phyloP scores from a whole-genome alignment of 805 yeast genomes.

The Cyberlindnera americana region DNA sequence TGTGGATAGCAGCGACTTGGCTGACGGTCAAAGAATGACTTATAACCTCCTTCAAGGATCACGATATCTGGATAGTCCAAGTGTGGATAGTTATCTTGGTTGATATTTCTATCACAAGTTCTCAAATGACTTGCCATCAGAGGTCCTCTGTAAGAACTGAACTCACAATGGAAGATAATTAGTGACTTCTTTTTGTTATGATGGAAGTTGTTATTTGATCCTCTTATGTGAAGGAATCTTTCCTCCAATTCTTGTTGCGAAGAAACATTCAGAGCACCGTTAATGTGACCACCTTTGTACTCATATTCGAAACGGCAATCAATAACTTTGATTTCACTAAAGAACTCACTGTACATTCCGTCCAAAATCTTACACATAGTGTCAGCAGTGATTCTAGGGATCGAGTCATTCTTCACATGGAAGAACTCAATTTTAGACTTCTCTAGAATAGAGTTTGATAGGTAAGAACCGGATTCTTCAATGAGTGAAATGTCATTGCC shows the following conservation, averaged over 20 bases:
- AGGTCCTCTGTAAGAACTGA: slow-evolving; percentile 92
- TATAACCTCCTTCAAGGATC: slow-evolving; percentile 89
- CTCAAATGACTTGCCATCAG: slow-evolving; percentile 84
- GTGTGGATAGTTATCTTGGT: slow-evolving; percentile 73
- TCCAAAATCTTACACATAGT: slow-evolving; percentile 56
- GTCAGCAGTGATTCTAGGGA: slow-evolving; percentile 62
- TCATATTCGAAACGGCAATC: slow-evolving; percentile 96
- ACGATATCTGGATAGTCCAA: slow-evolving; percentile 86
- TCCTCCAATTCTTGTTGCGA: slow-evolving; percentile 66
- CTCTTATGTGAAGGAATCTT: slow-evolving; percentile 36
- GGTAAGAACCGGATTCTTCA: slow-evolving; percentile 12
- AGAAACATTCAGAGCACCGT: slow-evolving; percentile 74
- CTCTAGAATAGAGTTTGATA: slow-evolving; percentile 20
- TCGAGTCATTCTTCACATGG: slow-evolving; percentile 50
- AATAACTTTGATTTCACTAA: slow-evolving; percentile 48
- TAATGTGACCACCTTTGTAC: slow-evolving; percentile 88
- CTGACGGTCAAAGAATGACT: slow-evolving; percentile 61
- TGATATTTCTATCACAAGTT: slow-evolving; percentile 72
- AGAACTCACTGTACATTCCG: slow-evolving; percentile 45
- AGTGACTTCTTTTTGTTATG: slow-evolving; percentile 37
- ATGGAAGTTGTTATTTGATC: slow-evolving; percentile 14
- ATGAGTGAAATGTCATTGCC: slow-evolving; percentile 5
- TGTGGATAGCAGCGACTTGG: slow-evolving; percentile 66
- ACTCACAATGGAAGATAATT: slow-evolving; percentile 91
- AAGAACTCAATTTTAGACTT: slow-evolving; percentile 40